Conservation (phyloP, 2,329 filamentous ascomycete species). For the Macrophomina tecta region DNA sequence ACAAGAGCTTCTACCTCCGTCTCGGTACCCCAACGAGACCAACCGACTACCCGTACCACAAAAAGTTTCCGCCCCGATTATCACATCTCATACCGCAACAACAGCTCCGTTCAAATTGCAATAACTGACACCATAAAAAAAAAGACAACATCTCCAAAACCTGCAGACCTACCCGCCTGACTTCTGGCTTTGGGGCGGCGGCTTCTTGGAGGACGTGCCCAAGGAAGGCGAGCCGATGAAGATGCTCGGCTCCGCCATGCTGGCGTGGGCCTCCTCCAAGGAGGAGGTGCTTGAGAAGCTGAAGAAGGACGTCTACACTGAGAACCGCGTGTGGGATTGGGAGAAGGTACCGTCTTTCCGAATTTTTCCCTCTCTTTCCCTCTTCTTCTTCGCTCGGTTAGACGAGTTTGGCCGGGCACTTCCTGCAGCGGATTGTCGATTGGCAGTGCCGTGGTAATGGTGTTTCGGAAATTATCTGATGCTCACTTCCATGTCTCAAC, state of each 20-base stretch:
- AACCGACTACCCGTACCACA: too few relatives aligned
- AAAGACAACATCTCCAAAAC: slow-evolving; percentile 61
- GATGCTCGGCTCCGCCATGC: slow-evolving; percentile 76
- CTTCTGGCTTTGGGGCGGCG: slow-evolving; percentile 69
- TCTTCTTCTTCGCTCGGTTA: not conserved
- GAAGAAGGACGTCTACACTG: slow-evolving; percentile 74
- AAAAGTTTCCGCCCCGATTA: too few relatives aligned
- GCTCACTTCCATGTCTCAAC: not conserved
- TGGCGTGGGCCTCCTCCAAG: slow-evolving; percentile 69
- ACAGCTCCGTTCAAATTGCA: not conserved
- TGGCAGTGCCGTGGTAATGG: not conserved
- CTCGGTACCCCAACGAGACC: not conserved
- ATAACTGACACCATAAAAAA: not conserved
- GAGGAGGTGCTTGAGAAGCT: slow-evolving; percentile 73
- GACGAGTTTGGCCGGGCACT: not conserved
- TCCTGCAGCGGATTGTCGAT: not conserved
- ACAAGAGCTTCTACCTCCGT: not conserved
- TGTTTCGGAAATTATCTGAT: not conserved
- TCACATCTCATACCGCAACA: not conserved
- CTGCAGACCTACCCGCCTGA: slow-evolving; percentile 62
- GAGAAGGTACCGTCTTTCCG: slow-evolving; percentile 45
- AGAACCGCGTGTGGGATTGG: slow-evolving; percentile 77
- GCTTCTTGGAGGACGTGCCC: slow-evolving; percentile 70
- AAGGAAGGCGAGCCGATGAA: slow-evolving; percentile 68
- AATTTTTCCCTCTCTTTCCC: slow-evolving; percentile 6